Conservation (phyloP, 331 rosid species). For the Dryas integrifolia region DNA sequence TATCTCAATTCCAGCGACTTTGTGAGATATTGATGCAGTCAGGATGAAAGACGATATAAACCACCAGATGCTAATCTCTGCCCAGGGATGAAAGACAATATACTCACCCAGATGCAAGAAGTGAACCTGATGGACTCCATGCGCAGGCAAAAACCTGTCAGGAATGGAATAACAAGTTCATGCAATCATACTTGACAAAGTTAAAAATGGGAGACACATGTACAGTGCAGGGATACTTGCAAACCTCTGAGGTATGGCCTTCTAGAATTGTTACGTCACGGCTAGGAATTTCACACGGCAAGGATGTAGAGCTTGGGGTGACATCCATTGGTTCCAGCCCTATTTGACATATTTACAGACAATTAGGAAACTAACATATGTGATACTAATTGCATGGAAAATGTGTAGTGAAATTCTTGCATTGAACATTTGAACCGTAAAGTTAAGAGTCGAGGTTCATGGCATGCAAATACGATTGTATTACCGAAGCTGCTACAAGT, state of each 20-base stretch:
- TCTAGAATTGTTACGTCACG: constrained; percentile 80
- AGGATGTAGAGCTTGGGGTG: constrained; percentile 50
- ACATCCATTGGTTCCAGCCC: constrained; percentile 88
- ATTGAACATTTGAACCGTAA: no score
- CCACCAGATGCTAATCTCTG: background rate
- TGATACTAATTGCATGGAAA: background rate
- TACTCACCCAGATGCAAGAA: constrained; percentile 93
- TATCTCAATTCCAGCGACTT: background rate
- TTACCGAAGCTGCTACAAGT: no score
- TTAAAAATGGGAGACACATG: background rate
- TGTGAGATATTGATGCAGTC: background rate
- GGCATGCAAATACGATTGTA: no score
- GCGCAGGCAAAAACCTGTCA: constrained; percentile 94
- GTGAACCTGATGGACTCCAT: constrained; percentile 90
- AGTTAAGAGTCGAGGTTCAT: no score
- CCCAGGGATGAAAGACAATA: constrained; percentile 7
- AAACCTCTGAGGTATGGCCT: constrained; percentile 94
- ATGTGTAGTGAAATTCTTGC: background rate
- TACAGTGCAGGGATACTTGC: constrained; percentile 26
- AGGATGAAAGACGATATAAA: background rate
- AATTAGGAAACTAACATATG: background rate
- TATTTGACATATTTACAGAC: constrained; percentile 28
- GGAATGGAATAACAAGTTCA: background rate
- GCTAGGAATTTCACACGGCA: constrained; percentile 59
- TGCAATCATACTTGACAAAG: background rate